Conservation (phyloP, 106 monocot species). For the Dactylorhiza incarnata region DNA sequence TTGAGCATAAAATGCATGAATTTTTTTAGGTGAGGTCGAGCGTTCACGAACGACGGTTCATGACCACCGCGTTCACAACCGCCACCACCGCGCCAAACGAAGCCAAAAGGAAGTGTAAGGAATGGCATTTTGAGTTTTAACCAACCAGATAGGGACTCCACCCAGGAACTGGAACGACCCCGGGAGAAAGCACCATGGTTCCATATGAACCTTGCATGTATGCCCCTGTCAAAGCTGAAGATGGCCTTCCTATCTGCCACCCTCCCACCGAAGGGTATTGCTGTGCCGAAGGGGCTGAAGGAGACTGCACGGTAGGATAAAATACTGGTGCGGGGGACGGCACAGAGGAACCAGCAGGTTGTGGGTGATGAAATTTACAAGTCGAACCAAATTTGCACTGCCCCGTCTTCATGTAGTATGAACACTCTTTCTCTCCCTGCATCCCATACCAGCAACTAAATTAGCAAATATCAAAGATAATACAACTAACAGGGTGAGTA, state of each 20-base stretch:
- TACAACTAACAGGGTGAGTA: neutral
- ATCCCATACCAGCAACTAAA: slow-evolving; percentile 4
- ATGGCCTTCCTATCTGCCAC: slow-evolving; percentile 53
- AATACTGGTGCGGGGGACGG: slow-evolving; percentile 38
- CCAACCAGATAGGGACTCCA: slow-evolving; percentile 86
- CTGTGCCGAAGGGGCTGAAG: slow-evolving; percentile 39
- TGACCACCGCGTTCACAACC: too few species aligned
- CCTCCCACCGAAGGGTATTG: slow-evolving; percentile 32
- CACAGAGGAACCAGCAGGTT: slow-evolving; percentile 29
- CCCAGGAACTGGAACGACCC: slow-evolving; percentile 50
- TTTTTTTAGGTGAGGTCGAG: too few species aligned
- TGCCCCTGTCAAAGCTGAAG: slow-evolving; percentile 40
- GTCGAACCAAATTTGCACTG: slow-evolving; percentile 82
- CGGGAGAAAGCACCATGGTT: slow-evolving; percentile 57
- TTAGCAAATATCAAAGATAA: neutral
- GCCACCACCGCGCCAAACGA: too few species aligned
- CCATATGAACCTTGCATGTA: slow-evolving; percentile 67
- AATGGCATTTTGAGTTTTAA: neutral
- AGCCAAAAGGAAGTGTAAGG: neutral
- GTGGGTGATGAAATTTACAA: slow-evolving; percentile 89
- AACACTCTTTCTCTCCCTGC: slow-evolving; percentile 84
- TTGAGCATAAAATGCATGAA: too few species aligned
- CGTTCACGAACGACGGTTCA: too few species aligned
- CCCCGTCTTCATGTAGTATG: slow-evolving; percentile 76
- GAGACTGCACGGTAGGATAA: slow-evolving; percentile 48